Percentiles rank a stretch among this genome's conserved stretches.
These are phyloP conservation scores for Escovopsis sp. DNA, from an alignment of 2,329 filamentous ascomycete species.

Conservation along the genomic window DNA sequence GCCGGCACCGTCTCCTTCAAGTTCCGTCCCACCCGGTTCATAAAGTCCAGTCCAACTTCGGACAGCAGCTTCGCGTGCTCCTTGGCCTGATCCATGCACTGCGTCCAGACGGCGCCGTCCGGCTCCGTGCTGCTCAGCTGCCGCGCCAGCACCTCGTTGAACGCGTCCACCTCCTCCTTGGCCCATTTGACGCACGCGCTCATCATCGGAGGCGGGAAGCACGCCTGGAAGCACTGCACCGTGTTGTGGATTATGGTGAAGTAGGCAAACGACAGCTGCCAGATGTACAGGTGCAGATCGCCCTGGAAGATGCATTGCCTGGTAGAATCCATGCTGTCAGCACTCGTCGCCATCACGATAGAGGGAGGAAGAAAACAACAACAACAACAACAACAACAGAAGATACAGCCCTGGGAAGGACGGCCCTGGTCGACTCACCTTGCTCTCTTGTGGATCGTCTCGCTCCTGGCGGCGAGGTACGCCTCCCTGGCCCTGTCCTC, in stretches of 20 bases:
- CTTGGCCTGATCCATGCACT: conserved; percentile 70
- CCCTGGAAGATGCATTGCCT: conserved; percentile 94
- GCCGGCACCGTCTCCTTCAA: conserved; percentile 13
- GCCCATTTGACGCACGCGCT: conserved; percentile 96
- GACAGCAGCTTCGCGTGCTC: conserved; percentile 66
- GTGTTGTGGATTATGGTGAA: conserved; percentile 93
- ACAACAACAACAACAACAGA: too few relatives aligned
- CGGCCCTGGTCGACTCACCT: conserved; percentile 36
- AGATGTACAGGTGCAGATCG: conserved; percentile 83
- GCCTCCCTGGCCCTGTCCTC: conserved; percentile 80
- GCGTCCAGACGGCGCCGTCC: conserved; percentile 60
- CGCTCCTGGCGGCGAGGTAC: conserved; percentile 67
- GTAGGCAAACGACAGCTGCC: conserved; percentile 88
- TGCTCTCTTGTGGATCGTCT: conserved; percentile 65
- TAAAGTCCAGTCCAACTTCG: conserved; percentile 84
- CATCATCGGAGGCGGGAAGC: conserved; percentile 76
- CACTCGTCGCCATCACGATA: neutral
- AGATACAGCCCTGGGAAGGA: neutral
- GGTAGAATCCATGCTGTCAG: neutral
- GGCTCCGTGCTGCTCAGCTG: conserved; percentile 78
- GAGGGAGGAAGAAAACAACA: too few relatives aligned
- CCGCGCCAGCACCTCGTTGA: conserved; percentile 67
- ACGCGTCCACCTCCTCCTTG: conserved; percentile 85
- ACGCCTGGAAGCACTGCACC: conserved; percentile 71
- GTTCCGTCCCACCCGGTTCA: conserved; percentile 58